Evolutionary conservation across 1,284 basidiomycete species (phyloP).

Genomic region (Peniophora sp.): DNA sequence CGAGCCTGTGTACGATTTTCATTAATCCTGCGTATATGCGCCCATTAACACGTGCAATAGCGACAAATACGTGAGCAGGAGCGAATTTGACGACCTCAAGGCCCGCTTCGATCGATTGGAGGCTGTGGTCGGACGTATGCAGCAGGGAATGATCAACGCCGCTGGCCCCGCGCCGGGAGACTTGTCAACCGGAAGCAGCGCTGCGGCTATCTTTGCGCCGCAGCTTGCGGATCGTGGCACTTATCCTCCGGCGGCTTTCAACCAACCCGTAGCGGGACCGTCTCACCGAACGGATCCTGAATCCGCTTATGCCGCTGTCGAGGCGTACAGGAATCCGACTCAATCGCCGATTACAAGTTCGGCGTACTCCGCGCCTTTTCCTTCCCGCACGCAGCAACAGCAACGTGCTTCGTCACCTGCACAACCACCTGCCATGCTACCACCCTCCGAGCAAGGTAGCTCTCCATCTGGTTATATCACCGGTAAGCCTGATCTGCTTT

Average conservation of each 20-base stretch:
- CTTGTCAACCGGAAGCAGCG: neutral
- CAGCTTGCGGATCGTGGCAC: neutral
- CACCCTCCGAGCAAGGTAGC: slow-evolving; percentile 7
- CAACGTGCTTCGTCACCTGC: slow-evolving; percentile 11
- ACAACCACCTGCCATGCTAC: slow-evolving; percentile 1
- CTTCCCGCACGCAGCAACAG: slow-evolving; percentile 12
- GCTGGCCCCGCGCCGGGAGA: neutral
- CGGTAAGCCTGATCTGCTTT: slow-evolving; percentile 22
- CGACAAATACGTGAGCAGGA: slow-evolving; percentile 48
- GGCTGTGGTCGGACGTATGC: slow-evolving; percentile 16
- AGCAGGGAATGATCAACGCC: neutral
- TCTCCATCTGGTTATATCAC: slow-evolving; percentile 3
- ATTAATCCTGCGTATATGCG: slow-evolving; percentile 6
- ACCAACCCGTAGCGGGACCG: slow-evolving; percentile 1
- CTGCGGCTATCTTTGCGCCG: slow-evolving; percentile 2
- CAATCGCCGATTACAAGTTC: slow-evolving; percentile 8
- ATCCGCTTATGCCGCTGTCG: neutral
- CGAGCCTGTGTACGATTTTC: slow-evolving; percentile 42
- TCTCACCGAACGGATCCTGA: neutral
- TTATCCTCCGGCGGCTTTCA: slow-evolving; percentile 5
- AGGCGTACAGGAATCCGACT: neutral
- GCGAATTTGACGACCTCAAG: slow-evolving; percentile 46
- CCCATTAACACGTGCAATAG: slow-evolving; percentile 19
- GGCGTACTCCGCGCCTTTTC: slow-evolving; percentile 11
- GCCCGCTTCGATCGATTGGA: slow-evolving; percentile 32